Base-by-base conservation (phyloP, 495 filamentous ascomycete genomes). In the Cercophora scortea region DNA sequence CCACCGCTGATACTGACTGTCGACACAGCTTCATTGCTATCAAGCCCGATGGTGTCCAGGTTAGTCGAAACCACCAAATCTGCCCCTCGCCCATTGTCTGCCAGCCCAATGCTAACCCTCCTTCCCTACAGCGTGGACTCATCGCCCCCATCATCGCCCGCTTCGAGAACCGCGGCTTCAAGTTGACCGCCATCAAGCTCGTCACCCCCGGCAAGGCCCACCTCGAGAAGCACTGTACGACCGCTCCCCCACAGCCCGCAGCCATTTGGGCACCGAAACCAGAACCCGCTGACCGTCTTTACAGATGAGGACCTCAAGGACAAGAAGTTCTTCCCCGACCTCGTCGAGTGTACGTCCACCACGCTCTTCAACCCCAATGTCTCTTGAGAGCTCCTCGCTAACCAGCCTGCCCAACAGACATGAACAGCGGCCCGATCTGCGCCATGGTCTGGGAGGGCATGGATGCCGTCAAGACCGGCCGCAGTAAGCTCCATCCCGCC, bases 1-100 rank as follows among this genome's bases (percentile, higher is more conserved):
- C 50, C 44, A 9, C 59, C 60, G 57, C 68, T 58, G 68, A 58
- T 59, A 72, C 80, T 83, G 68, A 86, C 58, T 25, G 51, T 60
- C 47, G 63, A 52, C 57, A 55, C 63, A 96, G 90, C 75, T 96
- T 96, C 86, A 95, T 96, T 81, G 91, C 91, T 66, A 86, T 96
- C 83, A 96, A 96, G 88, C 91, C 91, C 66, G 91, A 96, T 77
- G 93, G 93, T 73, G 93, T 98, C 79, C 93, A 96, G 84, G 90
- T 95, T 85, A 61, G 79, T 57, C 54, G 40, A 50, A 50, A 39
- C 51, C 49, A 33, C 12, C 47, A 15, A 32, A 38, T 45, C 44
- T 5, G 5, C 25, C 25, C 25, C 25, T 25, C 25, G 25, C 12
- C 40, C 11, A 18, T n/a, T 12, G 4, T 18, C 15, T 47, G 44